Base-by-base conservation (phyloP, 2,329 filamentous ascomycete species). In the Microsporum canis region DNA sequence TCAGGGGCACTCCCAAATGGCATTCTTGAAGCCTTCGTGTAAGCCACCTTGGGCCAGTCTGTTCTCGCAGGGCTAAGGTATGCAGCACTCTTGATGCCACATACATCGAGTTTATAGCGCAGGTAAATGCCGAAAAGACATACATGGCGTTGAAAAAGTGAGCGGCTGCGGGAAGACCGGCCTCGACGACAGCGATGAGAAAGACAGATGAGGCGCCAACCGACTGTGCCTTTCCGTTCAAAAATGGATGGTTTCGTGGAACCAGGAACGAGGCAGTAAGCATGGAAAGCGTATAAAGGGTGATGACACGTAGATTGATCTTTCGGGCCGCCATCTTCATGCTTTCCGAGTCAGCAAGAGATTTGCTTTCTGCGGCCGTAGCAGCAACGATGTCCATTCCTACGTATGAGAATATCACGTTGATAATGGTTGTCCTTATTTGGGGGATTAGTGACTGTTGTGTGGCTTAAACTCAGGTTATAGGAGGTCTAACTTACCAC, bases 241-340 rank as follows among this genome's bases (percentile, higher is more conserved):
- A 68, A 58, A 76, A 76, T 1, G 67, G 66, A 60, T 78, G 74
- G 36, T 69, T 70, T 58, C 74, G 74, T 3, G 75, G 75, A 14
- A 78, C 74, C 62, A 77, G 76, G 39, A 78, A 69, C 1, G 75
- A 74, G 17, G 73, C 73, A 2, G 72, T 71, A 63, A 79, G 73
- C 31, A 73, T 73, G 5, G 71, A 69, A 14, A 78, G 68, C n/a
- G 72, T 63, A 63, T 78, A 78, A 1, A 78, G 69, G 7, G 76
- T 68, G n/a, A 77, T 72, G 53, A 78, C 73, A 43, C 76, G 73
- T 23, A 78, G 66, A 5, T 71, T 71, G 49, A 77, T 72, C 65
- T 78, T 78, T 57, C 76, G 70, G 3, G 73, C 76, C 1, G 75
- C 75, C 51, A 78, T 71, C 63, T 78, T 78, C 67, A 79, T 73